These are phyloP conservation scores for Mucor plumbeus DNA, from an alignment of 371 early-diverging fungal genomes.

Conservation along the genomic window DNA sequence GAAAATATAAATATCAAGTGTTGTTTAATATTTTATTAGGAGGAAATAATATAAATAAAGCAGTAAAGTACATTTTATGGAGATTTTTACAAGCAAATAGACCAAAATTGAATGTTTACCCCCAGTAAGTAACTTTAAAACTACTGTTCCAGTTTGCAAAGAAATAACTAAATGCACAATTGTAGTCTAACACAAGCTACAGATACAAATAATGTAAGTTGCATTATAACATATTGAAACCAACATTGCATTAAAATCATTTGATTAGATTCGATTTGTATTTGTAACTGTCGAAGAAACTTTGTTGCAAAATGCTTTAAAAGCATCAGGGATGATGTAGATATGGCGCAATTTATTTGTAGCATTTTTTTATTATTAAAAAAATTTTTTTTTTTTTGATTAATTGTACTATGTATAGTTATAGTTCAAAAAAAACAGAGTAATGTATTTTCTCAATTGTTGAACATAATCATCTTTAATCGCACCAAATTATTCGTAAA, in stretches of 20 bases:
- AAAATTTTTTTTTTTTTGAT: not conserved
- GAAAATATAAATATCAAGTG: not conserved
- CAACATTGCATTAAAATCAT: not conserved
- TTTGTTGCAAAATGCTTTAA: constrained; percentile 70
- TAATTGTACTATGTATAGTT: not conserved
- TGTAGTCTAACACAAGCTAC: not conserved
- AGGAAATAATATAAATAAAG: constrained; percentile 72
- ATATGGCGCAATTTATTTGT: not conserved
- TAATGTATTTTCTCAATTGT: too few relatives aligned
- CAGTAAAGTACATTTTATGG: constrained; percentile 80
- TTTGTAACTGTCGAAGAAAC: constrained; percentile 82
- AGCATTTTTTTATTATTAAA: not conserved
- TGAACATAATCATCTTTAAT: too few relatives aligned
- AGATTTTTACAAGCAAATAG: constrained; percentile 77
- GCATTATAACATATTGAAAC: not conserved
- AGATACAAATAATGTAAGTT: not conserved
- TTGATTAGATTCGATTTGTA: constrained; percentile 58
- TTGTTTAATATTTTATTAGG: not conserved
- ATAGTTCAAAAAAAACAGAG: too few relatives aligned
- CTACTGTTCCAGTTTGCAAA: not conserved
- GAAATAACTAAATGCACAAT: too few relatives aligned
- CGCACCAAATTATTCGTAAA: too few relatives aligned
- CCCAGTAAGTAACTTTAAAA: constrained; percentile 57
- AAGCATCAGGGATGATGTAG: constrained; percentile 76
- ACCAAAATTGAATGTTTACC: constrained; percentile 76